Conservation (phyloP, 306 rosid genomes). For the Trifolium pratense region DNA sequence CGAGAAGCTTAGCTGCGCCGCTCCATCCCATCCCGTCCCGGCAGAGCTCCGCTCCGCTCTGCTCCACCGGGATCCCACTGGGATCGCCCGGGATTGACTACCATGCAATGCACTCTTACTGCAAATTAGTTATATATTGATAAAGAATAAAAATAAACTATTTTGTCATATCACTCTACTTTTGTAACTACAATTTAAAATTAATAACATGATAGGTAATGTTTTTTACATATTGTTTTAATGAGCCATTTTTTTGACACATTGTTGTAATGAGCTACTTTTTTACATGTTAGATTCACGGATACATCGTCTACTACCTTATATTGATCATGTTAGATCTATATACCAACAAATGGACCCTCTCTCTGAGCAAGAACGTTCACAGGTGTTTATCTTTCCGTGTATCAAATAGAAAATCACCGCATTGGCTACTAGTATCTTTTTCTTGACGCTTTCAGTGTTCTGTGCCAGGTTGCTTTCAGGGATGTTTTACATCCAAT, state of each 20-base stretch:
- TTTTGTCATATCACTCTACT: too few species aligned
- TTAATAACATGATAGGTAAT: not conserved
- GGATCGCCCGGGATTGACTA: too few species aligned
- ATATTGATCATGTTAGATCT: conserved; percentile 68
- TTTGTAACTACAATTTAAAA: not conserved
- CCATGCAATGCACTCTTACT: too few species aligned
- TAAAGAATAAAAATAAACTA: too few species aligned
- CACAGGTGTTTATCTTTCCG: conserved; percentile 55
- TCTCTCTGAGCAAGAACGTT: conserved; percentile 52
- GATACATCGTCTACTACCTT: conserved; percentile 61
- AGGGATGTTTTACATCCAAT: conserved; percentile 72
- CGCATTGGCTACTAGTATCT: not conserved
- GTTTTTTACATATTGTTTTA: too few species aligned
- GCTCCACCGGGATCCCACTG: too few species aligned
- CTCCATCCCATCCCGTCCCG: too few species aligned
- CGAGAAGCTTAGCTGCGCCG: too few species aligned
- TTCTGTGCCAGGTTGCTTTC: conserved; percentile 61
- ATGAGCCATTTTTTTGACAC: not conserved
- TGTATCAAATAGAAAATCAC: not conserved
- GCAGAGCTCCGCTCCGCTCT: too few species aligned
- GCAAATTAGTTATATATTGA: too few species aligned
- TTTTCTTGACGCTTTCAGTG: conserved; percentile 43
- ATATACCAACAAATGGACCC: conserved; percentile 72
- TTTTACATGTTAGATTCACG: conserved; percentile 15
- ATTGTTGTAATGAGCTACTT: not conserved